Percentiles rank a stretch among this genome's conserved stretches.
Conservation (phyloP, 177 flowering plant species). For the Vitis hybrid region DNA sequence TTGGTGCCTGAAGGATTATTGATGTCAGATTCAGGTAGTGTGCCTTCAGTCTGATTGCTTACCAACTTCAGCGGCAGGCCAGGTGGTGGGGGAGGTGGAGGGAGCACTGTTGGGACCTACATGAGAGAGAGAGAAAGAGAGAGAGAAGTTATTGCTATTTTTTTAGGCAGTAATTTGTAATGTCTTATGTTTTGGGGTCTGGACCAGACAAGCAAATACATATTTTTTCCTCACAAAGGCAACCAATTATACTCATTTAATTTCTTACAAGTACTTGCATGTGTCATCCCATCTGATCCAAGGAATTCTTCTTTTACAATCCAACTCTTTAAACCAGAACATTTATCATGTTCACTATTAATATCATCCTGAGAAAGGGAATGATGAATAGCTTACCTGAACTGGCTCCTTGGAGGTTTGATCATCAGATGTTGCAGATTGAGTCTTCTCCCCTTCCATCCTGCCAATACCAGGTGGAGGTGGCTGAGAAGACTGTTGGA, state of each 20-base stretch:
- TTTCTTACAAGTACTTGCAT: neutral
- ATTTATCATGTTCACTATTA: neutral
- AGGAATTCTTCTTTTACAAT: no score
- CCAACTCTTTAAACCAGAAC: no score
- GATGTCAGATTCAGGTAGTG: constrained; percentile 39
- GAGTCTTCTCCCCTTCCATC: constrained; percentile 39
- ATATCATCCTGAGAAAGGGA: neutral
- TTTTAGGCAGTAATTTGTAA: neutral
- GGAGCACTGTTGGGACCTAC: constrained; percentile 49
- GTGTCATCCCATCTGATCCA: neutral
- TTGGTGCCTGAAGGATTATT: constrained; percentile 32
- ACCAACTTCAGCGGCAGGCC: constrained; percentile 46
- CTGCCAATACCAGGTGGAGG: constrained; percentile 69
- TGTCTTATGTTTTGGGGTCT: neutral
- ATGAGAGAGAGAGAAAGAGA: constrained; percentile 9
- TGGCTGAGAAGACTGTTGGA: constrained; percentile 58
- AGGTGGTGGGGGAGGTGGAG: constrained; percentile 87
- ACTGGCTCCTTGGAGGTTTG: constrained; percentile 28
- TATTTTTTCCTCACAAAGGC: neutral
- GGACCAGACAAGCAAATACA: neutral
- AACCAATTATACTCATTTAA: neutral
- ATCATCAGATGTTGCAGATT: constrained; percentile 38
- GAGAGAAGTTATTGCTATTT: constrained; percentile 1
- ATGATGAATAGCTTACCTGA: constrained; percentile 38
- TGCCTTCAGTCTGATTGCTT: constrained; percentile 44